Base-by-base conservation (phyloP, 192 early-diverging fungal species). In the Oehlia diaphana region DNA sequence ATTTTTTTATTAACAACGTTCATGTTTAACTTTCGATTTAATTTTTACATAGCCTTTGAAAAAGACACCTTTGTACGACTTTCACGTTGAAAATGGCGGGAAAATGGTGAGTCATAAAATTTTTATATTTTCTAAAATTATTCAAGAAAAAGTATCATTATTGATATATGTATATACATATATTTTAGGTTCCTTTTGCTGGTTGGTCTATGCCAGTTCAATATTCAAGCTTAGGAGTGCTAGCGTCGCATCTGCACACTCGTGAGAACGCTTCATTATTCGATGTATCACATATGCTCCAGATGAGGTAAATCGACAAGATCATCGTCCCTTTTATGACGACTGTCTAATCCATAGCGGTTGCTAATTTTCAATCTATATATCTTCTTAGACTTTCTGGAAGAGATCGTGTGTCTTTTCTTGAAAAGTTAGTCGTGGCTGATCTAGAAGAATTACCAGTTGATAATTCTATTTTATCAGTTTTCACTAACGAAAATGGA, bases 281-380 rank as follows among this genome's bases (percentile, higher is more conserved):
- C 85, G 98, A 99, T 86, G 98, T 99, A 49, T 96, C 95, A 33
- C 98, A 99, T 84, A 99, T 99, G 98, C 88, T 98, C 76, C 97
- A 98, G 85, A 95, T 95, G 39, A 88, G 92, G 90, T 95, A 86
- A 74, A 67, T 78, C 35, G 21, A 23, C 3, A 39, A 69, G 19
- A 33, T 70, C 14, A 37, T 9, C 33, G 2, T 39, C 9, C 33
- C 26, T 44, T 39, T 63, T 72, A 39, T 64, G 28, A 64, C 63
- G 9, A 37, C 14, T 73, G n/a, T 1, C 39, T 58, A 65, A 28
- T 28, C 12, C 37, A 10, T 47, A 47, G 2, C 44, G 44, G 44
- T 61, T 26, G 3, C 65, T 13, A 5, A 37, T 67, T 47, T 58
- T 3, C 26, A 23, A 35, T 37, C 61, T 49, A 28, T n/a, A 75